Base-by-base conservation (phyloP, 2,329 filamentous ascomycete genomes). In the Fusarium vanettenii region DNA sequence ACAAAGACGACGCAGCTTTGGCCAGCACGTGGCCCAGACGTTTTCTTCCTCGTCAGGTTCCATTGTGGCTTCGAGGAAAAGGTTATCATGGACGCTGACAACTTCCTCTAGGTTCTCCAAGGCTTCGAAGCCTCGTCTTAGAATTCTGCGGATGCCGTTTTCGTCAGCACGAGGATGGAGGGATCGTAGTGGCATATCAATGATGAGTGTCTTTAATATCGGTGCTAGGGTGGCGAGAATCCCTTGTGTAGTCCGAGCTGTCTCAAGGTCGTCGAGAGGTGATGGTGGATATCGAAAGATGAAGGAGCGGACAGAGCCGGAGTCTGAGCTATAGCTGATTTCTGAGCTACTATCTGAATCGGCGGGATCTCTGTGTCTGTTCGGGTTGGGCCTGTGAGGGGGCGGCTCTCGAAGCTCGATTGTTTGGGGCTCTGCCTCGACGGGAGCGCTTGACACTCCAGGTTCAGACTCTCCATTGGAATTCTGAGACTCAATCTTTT, bases 41-140 rank as follows among this genome's bases (percentile, higher is more conserved):
- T 65, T 31, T 3, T 62, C 69, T 20, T 78, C 70, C 18, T 2
- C 18, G 9, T 10, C 1, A 0, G 1, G 13, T 13, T 14, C 2
- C 6, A 22, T 11, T 3, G 18, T 11, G 1, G 65, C 69, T 1
- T 20, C 48, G 2, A 79, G 37, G 31, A 27, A 71, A 1, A 79
- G 60, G 22, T 78, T 68, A 20, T 79, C 78, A 5, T 66, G 61
- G 7, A 79, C 43, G 25, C 77, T 78, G 25, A 75, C 63, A 7
- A 79, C 65, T 11, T 79, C 78, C 60, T 79, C 77, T 1, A 80
- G 1, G 4, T 79, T 73, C 3, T 68, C 63, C 1, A 80, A 48
- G 1, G 76, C 65, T 20, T 76, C 67, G 2, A 80, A 79, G 0
- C 65, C 78, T 0, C 59, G 43, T 20, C 77, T 71, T 1, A 79